These are phyloP conservation scores for Galeopsis tetrahit DNA, from an alignment of 257 asterid species.

Conservation along the genomic window DNA sequence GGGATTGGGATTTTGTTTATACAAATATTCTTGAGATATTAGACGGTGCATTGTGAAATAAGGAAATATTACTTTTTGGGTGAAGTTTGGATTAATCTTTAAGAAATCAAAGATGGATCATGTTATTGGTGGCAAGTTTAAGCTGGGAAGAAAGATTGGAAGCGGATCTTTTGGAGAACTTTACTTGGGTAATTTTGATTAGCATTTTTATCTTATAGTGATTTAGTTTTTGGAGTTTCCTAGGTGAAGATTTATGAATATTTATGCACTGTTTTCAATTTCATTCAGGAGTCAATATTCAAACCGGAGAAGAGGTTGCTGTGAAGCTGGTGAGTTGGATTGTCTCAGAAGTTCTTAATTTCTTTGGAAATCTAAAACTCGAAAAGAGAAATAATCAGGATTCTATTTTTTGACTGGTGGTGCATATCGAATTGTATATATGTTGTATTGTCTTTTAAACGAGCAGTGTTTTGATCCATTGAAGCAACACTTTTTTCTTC, in stretches of 20 bases:
- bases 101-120: constrained; percentile 75
- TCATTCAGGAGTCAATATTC: constrained; percentile 79
- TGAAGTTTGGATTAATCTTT: constrained; percentile 26
- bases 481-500: constrained; percentile 27
- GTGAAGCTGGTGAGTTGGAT: constrained; percentile 76
- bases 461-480: constrained; percentile 29
- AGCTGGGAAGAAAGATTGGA: constrained; percentile 96
- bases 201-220: not conserved
- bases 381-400: not conserved
- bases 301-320: constrained; percentile 98
- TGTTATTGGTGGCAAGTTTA: constrained; percentile 88
- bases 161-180: constrained; percentile 99
- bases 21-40: constrained; percentile 23
- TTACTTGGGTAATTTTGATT: constrained; percentile 66
- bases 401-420: not conserved
- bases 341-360: not conserved
- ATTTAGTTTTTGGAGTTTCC: constrained; percentile 20
- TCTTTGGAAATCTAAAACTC: not conserved
- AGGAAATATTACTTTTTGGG: constrained; percentile 17
- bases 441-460: constrained; percentile 14
- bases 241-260: constrained; percentile 5
- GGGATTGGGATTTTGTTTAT: constrained; percentile 34
- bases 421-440: constrained; percentile 9
- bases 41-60: constrained; percentile 27
- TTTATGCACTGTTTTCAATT: constrained; percentile 24